phyloP scores from a whole-genome alignment of 2,329 filamentous ascomycete species.

The Sporothrix phasma region DNA sequence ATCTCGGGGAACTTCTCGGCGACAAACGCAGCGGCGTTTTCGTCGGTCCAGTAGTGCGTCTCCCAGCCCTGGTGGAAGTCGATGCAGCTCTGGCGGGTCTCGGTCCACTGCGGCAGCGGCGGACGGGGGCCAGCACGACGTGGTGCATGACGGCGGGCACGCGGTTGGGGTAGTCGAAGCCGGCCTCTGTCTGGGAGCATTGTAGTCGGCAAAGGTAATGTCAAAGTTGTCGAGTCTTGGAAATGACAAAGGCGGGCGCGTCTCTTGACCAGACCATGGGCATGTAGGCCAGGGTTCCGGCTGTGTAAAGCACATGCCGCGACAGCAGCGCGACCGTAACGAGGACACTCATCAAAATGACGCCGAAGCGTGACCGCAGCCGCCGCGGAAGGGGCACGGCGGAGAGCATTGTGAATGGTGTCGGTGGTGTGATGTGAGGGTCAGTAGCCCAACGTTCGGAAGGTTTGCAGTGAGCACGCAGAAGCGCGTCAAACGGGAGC shows the following conservation, averaged over 20 bases:
- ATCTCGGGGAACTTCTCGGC: constrained; percentile 67
- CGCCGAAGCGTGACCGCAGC: constrained; percentile 1
- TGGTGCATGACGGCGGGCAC: constrained; percentile 13
- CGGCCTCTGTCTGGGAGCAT: constrained; percentile 2
- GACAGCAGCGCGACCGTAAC: not conserved
- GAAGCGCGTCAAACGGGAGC: not conserved
- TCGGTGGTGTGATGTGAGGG: not conserved
- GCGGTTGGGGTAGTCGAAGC: constrained; percentile 5
- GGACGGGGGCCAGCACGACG: constrained; percentile 5
- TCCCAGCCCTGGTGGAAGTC: constrained; percentile 12
- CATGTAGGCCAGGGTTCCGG: constrained; percentile 3
- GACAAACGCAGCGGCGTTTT: constrained; percentile 43
- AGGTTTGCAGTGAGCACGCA: not conserved
- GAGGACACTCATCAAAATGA: not conserved
- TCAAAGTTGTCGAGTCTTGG: constrained; percentile 10
- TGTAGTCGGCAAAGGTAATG: constrained; percentile 12
- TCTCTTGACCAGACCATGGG: constrained; percentile 4
- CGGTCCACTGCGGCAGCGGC: not conserved
- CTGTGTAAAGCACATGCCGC: constrained; percentile 1
- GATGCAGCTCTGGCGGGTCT: constrained; percentile 12
- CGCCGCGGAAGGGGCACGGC: not conserved
- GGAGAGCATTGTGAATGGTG: not conserved
- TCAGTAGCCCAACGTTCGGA: not conserved
- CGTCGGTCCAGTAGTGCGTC: constrained; percentile 11
- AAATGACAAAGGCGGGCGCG: not conserved